These are phyloP conservation scores for Solanum dulcamara DNA, from an alignment of 257 asterid genomes.

Conservation along the genomic window DNA sequence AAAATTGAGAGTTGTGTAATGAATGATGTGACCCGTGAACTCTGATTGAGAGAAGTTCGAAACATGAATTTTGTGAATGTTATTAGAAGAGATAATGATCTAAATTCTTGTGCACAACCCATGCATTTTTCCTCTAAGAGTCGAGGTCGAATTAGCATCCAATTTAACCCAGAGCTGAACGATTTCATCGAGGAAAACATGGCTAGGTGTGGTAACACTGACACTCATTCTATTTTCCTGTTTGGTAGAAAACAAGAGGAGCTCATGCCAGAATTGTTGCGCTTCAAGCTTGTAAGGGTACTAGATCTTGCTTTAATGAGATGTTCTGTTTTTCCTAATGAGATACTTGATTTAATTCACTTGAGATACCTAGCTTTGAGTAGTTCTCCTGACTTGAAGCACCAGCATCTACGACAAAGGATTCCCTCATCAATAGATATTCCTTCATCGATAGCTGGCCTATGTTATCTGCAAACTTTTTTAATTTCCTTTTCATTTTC, in stretches of 20 bases:
- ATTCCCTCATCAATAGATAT: neutral
- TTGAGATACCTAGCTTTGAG: neutral
- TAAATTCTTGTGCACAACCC: neutral
- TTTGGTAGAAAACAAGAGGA: neutral
- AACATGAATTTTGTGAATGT: neutral
- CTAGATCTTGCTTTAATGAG: neutral
- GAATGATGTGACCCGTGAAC: neutral
- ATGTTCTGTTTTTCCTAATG: neutral
- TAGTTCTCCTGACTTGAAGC: neutral
- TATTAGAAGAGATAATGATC: neutral
- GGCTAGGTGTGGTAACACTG: neutral
- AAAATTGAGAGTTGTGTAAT: neutral
- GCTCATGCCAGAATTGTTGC: neutral
- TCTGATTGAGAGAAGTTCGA: neutral
- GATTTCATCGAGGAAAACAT: rapidly evolving
- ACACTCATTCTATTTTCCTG: neutral
- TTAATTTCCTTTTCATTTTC: neutral
- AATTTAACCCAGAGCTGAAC: neutral
- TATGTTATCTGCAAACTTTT: neutral
- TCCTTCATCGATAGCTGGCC: neutral
- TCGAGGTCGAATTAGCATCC: neutral
- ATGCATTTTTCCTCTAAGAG: neutral
- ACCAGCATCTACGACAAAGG: neutral
- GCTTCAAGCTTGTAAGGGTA: neutral
- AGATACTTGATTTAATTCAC: neutral